Base-by-base conservation (phyloP, 371 early-diverging fungal genomes). In the Zychaea mexicana region DNA sequence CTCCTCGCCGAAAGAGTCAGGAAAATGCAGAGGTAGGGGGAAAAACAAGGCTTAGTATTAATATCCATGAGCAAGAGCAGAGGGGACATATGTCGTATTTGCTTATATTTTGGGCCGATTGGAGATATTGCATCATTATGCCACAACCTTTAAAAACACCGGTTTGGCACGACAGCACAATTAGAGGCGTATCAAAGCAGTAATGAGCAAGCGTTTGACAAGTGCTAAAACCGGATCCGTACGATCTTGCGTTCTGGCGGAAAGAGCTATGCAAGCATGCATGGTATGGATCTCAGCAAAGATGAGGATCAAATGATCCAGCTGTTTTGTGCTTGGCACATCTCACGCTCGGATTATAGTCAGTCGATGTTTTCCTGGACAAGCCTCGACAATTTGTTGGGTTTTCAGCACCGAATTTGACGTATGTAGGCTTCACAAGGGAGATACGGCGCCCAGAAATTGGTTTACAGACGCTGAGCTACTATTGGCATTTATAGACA, bases 261-360 rank as follows among this genome's bases (percentile, higher is more conserved):
- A 12, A 59, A 78, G 53, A 79, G 78, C 31, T 79, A 82, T 67
- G 79, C 83, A n/a, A 31, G 68, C 2, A 76, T 78, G 24, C 78
- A 76, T 62, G 80, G 78, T 12, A 76, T 79, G 76, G 54, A 71
- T 6, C 54, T 82, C 9, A 64, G 66, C 3, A 67, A 62, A 19
- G 79, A 79, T 26, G 82, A 82, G 42, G 82, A 82, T 56, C 79
- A 82, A 54, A 82, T 82, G 82, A 79, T 82, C n/a, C 83, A 82
- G 46, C 60, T 82, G 12, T 78, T 79, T 0, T 79, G 78, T 65
- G 74, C 79, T 1, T 55, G n/a, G n/a, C n/a, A n/a, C n/a, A n/a
- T n/a, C n/a, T n/a, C n/a, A n/a, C n/a, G n/a, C n/a, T n/a, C n/a
- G n/a, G n/a, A n/a, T n/a, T n/a, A n/a, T n/a, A n/a, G n/a, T n/a